Evolutionary conservation across 305 asterid species (phyloP).

Genomic region (Plantago rigida): DNA sequence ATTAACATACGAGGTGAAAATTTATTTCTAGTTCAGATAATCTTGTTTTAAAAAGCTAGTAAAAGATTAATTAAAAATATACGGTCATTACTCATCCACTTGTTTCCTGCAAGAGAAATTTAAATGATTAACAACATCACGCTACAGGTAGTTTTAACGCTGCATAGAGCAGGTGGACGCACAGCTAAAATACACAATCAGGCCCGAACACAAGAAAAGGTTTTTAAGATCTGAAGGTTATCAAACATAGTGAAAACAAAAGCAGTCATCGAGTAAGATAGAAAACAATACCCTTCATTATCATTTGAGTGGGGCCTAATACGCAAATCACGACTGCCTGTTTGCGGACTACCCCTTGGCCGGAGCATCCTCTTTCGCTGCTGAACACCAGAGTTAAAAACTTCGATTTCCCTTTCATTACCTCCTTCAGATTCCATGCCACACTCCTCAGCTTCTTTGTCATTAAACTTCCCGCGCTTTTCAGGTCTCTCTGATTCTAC

Average conservation of each 20-base stretch:
- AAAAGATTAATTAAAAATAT: no score
- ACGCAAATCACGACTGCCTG: conserved; percentile 59
- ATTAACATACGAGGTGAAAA: conserved; percentile 10
- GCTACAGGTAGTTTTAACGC: neutral
- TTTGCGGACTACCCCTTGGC: conserved; percentile 89
- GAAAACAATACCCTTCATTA: conserved; percentile 66
- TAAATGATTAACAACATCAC: no score
- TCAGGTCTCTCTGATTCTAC: conserved; percentile 70
- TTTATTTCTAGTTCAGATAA: neutral
- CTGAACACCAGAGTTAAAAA: conserved; percentile 61
- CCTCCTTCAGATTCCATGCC: conserved; percentile 59
- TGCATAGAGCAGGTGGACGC: neutral
- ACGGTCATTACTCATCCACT: neutral
- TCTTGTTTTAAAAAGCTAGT: neutral
- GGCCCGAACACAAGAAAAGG: conserved; percentile 3
- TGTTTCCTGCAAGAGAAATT: neutral
- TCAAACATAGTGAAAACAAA: conserved; percentile 16
- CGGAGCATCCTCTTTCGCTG: conserved; percentile 85
- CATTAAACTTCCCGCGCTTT: conserved; percentile 57
- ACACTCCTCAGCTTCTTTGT: conserved; percentile 69
- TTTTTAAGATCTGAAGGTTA: conserved; percentile 9
- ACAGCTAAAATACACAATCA: conserved; percentile 10
- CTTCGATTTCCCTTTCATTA: conserved; percentile 62
- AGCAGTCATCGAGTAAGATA: conserved; percentile 14
- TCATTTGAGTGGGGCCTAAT: conserved; percentile 55